These are phyloP conservation scores for Haplosporangium gracile DNA, from an alignment of 192 early-diverging fungal genomes.

Conservation along the genomic window DNA sequence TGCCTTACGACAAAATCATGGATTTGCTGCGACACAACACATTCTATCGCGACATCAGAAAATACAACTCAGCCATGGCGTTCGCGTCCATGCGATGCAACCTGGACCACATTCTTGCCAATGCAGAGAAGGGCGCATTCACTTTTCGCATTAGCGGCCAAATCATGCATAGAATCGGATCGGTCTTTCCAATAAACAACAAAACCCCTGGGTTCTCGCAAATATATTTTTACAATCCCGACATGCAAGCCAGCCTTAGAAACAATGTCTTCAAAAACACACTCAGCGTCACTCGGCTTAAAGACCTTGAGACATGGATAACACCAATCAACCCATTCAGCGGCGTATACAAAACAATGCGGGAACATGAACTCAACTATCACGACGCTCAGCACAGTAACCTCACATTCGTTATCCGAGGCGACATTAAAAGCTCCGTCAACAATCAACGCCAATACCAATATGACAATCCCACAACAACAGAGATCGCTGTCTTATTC, in stretches of 20 bases:
- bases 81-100: neutral
- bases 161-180: slow-evolving; percentile 22
- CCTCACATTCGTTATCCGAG: too few species aligned
- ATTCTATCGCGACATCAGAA: neutral
- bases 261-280: neutral
- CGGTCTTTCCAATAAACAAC: neutral
- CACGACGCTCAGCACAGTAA: too few species aligned
- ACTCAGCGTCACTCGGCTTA: neutral
- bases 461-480: too few species aligned
- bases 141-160: slow-evolving; percentile 30
- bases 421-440: too few species aligned
- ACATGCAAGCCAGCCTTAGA: neutral
- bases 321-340: neutral
- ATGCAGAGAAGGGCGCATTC: slow-evolving; percentile 11
- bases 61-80: neutral
- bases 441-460: too few species aligned
- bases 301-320: neutral
- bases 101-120: neutral
- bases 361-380: too few species aligned
- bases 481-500: too few species aligned
- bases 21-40: neutral
- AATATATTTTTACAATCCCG: slow-evolving; percentile 20
- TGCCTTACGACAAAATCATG: neutral
- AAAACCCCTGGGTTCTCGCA: neutral
- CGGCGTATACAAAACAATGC: too few species aligned